Evolutionary conservation across 2,329 filamentous ascomycete species (phyloP).

Genomic region (Xylariomycetidae sp.): DNA sequence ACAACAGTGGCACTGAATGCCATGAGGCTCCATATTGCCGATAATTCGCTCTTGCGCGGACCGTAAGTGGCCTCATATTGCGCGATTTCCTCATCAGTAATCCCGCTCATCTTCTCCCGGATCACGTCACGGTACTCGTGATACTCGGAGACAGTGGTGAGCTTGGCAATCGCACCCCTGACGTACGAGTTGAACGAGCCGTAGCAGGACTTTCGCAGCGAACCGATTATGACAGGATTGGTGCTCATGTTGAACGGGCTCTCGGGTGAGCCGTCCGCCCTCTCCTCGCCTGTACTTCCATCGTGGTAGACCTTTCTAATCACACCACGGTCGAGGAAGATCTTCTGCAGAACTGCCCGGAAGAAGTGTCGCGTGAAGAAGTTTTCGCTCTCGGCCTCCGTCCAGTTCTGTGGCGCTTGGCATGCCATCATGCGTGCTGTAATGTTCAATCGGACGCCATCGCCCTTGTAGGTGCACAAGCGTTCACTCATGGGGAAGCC

Average conservation of each 20-base stretch:
- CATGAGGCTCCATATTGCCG: conserved; percentile 90
- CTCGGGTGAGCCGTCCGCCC: conserved; percentile 2
- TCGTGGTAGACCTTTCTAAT: conserved; percentile 54
- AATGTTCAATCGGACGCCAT: conserved; percentile 81
- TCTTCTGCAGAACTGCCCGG: conserved; percentile 80
- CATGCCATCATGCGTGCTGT: conserved; percentile 98
- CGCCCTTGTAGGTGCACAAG: conserved; percentile 51
- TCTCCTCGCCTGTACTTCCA: conserved; percentile 22
- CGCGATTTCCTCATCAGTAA: conserved; percentile 71
- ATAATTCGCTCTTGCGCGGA: conserved; percentile 70
- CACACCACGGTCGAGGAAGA: conserved; percentile 82
- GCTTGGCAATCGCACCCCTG: conserved; percentile 71
- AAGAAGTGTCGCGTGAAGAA: conserved; percentile 96
- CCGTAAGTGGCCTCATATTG: conserved; percentile 61
- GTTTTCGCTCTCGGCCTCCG: conserved; percentile 65
- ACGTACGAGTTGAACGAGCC: conserved; percentile 69
- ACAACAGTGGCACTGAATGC: conserved; percentile 86
- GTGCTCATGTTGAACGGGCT: conserved; percentile 53
- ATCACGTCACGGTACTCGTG: conserved; percentile 49
- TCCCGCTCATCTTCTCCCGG: conserved; percentile 54
- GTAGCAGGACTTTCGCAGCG: conserved; percentile 75
- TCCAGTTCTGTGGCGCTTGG: conserved; percentile 93
- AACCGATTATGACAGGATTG: conserved; percentile 80
- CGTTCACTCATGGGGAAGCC: conserved; percentile 88
- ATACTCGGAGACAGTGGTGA: conserved; percentile 53